Conservation (phyloP, 139 green algal species). For the Chlamydomonas urium region DNA sequence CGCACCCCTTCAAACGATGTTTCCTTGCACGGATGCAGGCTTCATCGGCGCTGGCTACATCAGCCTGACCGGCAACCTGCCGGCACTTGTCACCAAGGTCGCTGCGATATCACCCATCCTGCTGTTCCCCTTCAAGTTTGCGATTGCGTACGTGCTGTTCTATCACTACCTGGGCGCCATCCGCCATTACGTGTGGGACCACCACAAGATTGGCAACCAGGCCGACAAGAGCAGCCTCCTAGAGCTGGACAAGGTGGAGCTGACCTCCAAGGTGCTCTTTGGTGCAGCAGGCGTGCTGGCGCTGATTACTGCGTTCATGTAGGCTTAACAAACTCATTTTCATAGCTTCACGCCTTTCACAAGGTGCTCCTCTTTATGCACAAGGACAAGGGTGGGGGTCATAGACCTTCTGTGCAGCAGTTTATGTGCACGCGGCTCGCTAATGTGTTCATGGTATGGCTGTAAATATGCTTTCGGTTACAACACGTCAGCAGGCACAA, state of each 20-base stretch:
- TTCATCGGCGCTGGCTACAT: conserved; percentile 56
- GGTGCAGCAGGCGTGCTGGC: conserved; percentile 32
- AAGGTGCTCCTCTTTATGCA: too few relatives aligned
- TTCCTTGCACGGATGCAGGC: conserved; percentile 42
- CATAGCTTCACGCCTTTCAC: too few relatives aligned
- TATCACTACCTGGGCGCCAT: conserved; percentile 87
- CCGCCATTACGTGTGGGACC: conserved; percentile 83
- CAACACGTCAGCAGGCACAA: too few relatives aligned
- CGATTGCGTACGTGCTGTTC: conserved; percentile 76
- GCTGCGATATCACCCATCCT: conserved; percentile 54
- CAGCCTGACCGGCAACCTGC: conserved; percentile 69
- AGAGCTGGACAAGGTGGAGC: conserved; percentile 60
- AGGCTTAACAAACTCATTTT: too few relatives aligned
- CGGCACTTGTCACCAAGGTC: conserved; percentile 49
- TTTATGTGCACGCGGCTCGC: too few relatives aligned
- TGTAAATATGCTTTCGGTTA: too few relatives aligned
- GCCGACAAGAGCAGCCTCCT: conserved; percentile 67
- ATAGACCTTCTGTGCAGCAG: too few relatives aligned
- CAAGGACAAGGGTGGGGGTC: too few relatives aligned
- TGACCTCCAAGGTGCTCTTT: conserved; percentile 54
- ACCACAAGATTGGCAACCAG: conserved; percentile 68
- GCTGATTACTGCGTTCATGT: conserved; percentile 31
- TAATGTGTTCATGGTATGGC: too few relatives aligned
- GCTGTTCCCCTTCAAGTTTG: conserved; percentile 67
- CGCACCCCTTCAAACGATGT: neutral